phyloP scores from a whole-genome alignment of 1,284 basidiomycete genomes.

The Austropuccinia psidii region DNA sequence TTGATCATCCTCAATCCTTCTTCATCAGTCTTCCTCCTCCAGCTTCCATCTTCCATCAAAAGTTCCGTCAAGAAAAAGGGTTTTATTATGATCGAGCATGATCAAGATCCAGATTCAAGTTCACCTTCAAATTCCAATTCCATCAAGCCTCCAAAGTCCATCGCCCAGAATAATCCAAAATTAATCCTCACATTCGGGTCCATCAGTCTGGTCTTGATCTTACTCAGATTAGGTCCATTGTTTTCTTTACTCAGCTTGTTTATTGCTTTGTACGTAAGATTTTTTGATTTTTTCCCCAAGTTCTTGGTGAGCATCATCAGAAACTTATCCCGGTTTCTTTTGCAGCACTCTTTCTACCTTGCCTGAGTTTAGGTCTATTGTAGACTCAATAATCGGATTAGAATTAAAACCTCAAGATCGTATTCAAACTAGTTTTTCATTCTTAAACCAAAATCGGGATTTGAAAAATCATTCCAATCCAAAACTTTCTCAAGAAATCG shows the following conservation, averaged over 20 bases:
- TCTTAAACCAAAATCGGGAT: background rate
- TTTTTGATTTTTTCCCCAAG: background rate
- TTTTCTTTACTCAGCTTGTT: background rate
- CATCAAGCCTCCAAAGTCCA: too few species aligned
- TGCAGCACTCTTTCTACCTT: slow-evolving; percentile 19
- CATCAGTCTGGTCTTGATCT: slow-evolving; percentile 1
- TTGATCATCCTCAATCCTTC: too few species aligned
- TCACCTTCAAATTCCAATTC: too few species aligned
- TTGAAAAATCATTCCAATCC: too few species aligned
- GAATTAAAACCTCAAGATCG: slow-evolving; percentile 6
- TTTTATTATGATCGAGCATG: too few species aligned
- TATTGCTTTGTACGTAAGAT: slow-evolving; percentile 20
- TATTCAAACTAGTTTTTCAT: background rate
- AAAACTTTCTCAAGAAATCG: background rate
- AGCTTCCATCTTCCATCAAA: too few species aligned
- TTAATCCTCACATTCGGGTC: background rate
- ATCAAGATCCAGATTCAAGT: too few species aligned
- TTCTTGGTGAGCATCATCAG: background rate
- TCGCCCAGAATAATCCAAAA: slow-evolving; percentile 4
- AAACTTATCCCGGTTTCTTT: background rate
- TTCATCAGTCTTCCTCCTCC: too few species aligned
- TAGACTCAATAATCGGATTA: slow-evolving; percentile 14
- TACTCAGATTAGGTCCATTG: slow-evolving; percentile 23
- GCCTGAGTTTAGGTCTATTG: slow-evolving; percentile 31
- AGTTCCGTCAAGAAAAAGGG: too few species aligned